Evolutionary conservation across 2,329 filamentous ascomycete species (phyloP), one percentile per base, ranked within the genome.

Genomic region (Scopulariopsis brevicaulis): DNA sequence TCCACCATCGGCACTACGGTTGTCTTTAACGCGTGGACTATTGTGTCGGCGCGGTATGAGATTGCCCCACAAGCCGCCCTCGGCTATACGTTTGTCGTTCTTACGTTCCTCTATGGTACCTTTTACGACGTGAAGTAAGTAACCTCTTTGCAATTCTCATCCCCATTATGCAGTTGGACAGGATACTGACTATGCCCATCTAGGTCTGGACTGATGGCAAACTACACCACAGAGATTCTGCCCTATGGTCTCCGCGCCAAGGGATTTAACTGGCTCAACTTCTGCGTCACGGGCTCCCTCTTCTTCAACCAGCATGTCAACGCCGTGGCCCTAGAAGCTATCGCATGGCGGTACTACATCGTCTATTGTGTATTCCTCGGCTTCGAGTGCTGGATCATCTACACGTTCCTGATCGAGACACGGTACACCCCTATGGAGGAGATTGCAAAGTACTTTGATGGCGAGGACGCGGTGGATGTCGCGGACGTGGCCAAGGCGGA

Each of bases 401-500:
- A 66, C 60, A 64, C 63, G 56, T 65, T 65, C 64, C 71, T 69
- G 62, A 66, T 70, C 57, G 71, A 73, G 62, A 73, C 71, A 34
- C 63, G 68, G 22, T 69, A 70, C 63, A 70, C 69, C 11, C 68
- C 70, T 37, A 66, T 73, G 37, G 71, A 72, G 61, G 69, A 72
- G 57, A 72, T 72, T 59, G 69, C 70, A 24, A 70, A 68, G 62
- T 66, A 69, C 62, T 72, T 72, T 58, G 71, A 72, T 59, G 68
- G 69, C 40, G 68, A 74, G 7, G 67, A 69, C 40, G 72, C 71
- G 15, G 59, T 54, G 8, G 56, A 58, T 32, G 35, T 58, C 4
- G 56, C 20, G 6, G 12, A 58, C 2, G 25, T 54, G 4, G 56
- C 56, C 14, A 20, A 32, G n/a, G 56, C 56, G 15, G 56, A 58